Conservation (phyloP, 345 rosid genomes). For the Eucalyptus regnans region DNA sequence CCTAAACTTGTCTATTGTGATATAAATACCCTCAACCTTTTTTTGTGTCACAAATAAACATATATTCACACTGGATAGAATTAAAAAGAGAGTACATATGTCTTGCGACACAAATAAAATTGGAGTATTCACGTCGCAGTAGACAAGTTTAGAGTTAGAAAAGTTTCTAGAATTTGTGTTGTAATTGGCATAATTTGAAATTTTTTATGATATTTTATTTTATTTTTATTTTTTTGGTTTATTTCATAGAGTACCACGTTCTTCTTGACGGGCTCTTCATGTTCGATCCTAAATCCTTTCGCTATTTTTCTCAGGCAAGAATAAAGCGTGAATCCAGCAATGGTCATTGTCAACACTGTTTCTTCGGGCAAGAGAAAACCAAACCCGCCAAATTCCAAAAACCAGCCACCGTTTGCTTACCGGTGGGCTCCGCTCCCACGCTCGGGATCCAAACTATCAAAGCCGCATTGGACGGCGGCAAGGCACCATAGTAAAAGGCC, state of each 20-base stretch:
- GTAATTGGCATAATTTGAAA: too few relatives aligned
- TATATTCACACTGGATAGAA: too few relatives aligned
- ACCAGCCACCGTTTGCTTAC: neutral
- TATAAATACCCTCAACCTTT: too few relatives aligned
- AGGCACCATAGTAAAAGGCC: neutral
- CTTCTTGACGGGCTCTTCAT: neutral
- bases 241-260: neutral
- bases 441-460: neutral
- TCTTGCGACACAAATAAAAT: too few relatives aligned
- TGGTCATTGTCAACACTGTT: fast-evolving
- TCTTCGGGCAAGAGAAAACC: neutral
- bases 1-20: fast-evolving
- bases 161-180: too few relatives aligned
- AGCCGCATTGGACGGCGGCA: neutral
- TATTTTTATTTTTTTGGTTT: fast-evolving
- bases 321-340: neutral
- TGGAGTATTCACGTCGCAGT: fast-evolving
- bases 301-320: neutral
- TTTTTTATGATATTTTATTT: neutral
- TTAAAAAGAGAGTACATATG: neutral
- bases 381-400: neutral
- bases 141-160: fast-evolving
- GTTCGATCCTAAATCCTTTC: neutral
- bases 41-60: too few relatives aligned
- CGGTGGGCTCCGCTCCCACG: neutral